Evolutionary conservation across 2,329 filamentous ascomycete species (phyloP).

Genomic region (Hortaea werneckii): DNA sequence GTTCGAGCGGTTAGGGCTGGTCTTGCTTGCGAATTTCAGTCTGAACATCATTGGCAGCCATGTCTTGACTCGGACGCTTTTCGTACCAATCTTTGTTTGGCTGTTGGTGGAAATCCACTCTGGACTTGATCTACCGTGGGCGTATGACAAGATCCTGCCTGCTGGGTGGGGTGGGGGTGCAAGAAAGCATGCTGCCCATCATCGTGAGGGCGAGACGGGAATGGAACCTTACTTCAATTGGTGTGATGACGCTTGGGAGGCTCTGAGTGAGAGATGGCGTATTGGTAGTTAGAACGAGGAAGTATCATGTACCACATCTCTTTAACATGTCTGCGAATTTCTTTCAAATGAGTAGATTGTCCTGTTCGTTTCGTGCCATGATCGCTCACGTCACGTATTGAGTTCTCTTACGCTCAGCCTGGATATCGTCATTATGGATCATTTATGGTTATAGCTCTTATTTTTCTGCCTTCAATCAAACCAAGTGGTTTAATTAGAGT

Average conservation of each 20-base stretch:
- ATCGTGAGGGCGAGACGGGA: constrained; percentile 8
- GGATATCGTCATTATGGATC: no score
- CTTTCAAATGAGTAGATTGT: no score
- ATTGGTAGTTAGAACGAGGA: no score
- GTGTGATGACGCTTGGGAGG: constrained; percentile 13
- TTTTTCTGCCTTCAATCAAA: no score
- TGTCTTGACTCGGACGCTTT: constrained; percentile 19
- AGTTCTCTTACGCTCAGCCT: no score
- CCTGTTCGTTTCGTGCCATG: no score
- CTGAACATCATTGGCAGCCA: constrained; percentile 22
- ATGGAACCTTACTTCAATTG: constrained; percentile 20
- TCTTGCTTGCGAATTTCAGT: constrained; percentile 22
- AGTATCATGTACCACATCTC: no score
- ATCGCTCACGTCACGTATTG: no score
- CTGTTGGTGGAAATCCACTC: constrained; percentile 21
- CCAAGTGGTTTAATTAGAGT: no score
- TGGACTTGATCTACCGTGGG: constrained; percentile 19
- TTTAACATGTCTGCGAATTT: no score
- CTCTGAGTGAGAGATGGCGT: background rate
- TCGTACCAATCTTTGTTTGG: constrained; percentile 20
- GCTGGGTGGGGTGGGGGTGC: constrained; percentile 16
- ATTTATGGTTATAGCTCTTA: no score
- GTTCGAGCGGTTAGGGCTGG: constrained; percentile 15
- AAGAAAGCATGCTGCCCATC: constrained; percentile 17
- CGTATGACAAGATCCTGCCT: constrained; percentile 20